These are phyloP conservation scores for Lathyrus oleraceus DNA, from an alignment of 306 rosid species.

Conservation along the genomic window DNA sequence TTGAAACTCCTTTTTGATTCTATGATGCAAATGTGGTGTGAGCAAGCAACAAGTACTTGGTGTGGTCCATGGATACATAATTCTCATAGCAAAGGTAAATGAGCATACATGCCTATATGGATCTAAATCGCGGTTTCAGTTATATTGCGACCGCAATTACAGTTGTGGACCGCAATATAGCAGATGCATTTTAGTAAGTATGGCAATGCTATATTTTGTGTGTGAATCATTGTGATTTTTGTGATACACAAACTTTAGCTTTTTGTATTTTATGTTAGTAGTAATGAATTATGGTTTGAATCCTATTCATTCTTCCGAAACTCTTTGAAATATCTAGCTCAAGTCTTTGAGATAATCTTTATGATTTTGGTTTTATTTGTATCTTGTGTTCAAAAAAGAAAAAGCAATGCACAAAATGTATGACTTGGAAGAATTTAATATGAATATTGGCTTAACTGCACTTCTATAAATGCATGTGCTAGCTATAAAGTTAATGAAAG, in stretches of 20 bases:
- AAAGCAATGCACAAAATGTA: neutral
- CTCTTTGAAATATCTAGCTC: neutral
- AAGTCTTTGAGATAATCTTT: neutral
- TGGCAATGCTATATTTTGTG: neutral
- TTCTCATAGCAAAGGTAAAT: constrained; percentile 1
- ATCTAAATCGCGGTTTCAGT: neutral
- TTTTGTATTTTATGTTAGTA: neutral
- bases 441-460: neutral
- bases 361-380: neutral
- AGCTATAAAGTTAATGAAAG: neutral
- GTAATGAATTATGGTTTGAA: neutral
- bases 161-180: neutral
- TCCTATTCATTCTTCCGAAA: neutral
- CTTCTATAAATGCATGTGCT: neutral
- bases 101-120: neutral
- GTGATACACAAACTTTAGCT: neutral
- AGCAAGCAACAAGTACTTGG: constrained; percentile 5
- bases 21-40: constrained; percentile 10
- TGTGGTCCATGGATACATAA: neutral
- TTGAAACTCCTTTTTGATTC: constrained; percentile 32
- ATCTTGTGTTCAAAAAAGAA: neutral
- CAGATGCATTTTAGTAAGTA: neutral
- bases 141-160: neutral
- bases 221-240: neutral
- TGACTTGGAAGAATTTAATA: neutral